Conservation (phyloP, 2,329 filamentous ascomycete species). For the Botrytis cinerea region DNA sequence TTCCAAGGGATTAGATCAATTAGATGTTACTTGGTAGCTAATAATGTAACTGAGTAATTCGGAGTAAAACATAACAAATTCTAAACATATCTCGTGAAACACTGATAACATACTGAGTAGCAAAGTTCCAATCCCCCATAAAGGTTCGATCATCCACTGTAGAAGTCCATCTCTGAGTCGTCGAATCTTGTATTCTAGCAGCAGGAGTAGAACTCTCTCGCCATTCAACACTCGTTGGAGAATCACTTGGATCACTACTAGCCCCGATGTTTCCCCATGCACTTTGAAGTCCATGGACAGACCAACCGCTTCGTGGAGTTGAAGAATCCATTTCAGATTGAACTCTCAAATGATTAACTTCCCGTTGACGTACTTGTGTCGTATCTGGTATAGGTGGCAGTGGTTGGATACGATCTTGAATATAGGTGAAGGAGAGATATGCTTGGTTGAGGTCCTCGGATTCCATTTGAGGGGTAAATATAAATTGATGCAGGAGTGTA, state of each 20-base stretch:
- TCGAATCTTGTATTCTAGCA: neutral
- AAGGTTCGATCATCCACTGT: neutral
- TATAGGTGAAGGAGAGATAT: neutral
- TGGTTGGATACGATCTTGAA: neutral
- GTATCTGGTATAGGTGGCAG: neutral
- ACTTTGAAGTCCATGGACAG: neutral
- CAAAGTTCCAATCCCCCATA: slow-evolving; percentile 4
- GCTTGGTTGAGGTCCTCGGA: neutral
- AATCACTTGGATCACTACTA: neutral
- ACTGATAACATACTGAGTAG: neutral
- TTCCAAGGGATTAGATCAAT: neutral
- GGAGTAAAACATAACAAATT: neutral
- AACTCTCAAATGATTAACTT: neutral
- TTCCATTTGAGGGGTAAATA: neutral
- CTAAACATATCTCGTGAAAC: neutral
- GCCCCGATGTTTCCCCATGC: neutral
- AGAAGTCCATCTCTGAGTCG: neutral
- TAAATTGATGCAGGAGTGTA: neutral
- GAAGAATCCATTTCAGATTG: neutral
- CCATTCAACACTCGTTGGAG: slow-evolving; percentile 17
- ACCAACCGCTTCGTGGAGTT: neutral
- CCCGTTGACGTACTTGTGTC: neutral
- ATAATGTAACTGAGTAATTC: neutral
- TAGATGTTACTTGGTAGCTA: neutral
- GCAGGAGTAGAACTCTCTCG: neutral